Percentiles rank a stretch among this genome's conserved stretches.
Conservation (phyloP, 306 rosid species). For the Lathyrus oleraceus region DNA sequence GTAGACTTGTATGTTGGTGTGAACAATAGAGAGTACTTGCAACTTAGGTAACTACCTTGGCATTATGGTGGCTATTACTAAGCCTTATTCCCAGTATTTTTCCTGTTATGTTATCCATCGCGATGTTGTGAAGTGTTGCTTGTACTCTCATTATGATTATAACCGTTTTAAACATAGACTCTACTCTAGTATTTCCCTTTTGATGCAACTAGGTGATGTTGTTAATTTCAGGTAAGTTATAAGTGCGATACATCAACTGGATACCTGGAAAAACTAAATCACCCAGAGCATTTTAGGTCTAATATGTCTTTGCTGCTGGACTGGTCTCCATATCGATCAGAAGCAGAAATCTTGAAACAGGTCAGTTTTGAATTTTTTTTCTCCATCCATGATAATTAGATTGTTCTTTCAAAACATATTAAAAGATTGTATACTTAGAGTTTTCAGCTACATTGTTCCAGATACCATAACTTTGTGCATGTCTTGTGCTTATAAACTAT, state of each 20-base stretch:
- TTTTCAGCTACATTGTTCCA: background rate
- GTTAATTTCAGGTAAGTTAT: slow-evolving; percentile 68
- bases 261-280: slow-evolving; percentile 50
- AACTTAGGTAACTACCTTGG: background rate
- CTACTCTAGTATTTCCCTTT: slow-evolving; percentile 6
- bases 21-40: background rate
- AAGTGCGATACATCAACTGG: slow-evolving; percentile 49
- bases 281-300: slow-evolving; percentile 52
- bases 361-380: slow-evolving; percentile 43
- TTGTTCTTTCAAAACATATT: background rate
- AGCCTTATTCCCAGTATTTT: slow-evolving; percentile 19
- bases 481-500: background rate
- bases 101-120: slow-evolving; percentile 7
- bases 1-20: too few species aligned
- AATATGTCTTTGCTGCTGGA: slow-evolving; percentile 63
- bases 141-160: slow-evolving; percentile 26
- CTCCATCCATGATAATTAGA: background rate
- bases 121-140: slow-evolving; percentile 15
- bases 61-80: background rate
- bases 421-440: background rate
- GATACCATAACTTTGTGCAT: slow-evolving; percentile 13
- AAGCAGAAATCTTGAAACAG: slow-evolving; percentile 69
- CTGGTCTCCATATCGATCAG: slow-evolving; percentile 87
- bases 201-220: background rate
- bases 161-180: slow-evolving; percentile 11